Evolutionary conservation across 2,329 filamentous ascomycete genomes (phyloP), one percentile per base, ranked within the genome.

Genomic region (Aspergillus tamarii): DNA sequence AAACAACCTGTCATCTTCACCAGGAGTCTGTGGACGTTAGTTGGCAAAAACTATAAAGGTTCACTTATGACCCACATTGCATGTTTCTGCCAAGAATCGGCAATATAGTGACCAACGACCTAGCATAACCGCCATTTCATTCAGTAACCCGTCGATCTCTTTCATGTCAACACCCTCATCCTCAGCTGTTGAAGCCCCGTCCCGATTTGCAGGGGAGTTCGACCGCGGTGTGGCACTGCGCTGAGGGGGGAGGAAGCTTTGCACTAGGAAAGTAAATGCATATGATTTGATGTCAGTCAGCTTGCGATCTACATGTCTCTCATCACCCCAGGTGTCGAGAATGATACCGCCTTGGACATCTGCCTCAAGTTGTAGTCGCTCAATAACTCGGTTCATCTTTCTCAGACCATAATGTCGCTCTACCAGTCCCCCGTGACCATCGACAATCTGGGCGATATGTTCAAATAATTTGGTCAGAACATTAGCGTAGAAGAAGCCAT

Each of bases 101-200:
- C 91, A 90, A 77, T 97, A 99, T 14, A 98, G 81, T 3, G 94
- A 93, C 94, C 95, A 99, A 34, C 93, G 88, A 16, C 92, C 90
- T 43, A 99, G 86, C 93, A 99, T 99, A 45, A 96, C 83, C 1
- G 92, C 91, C 70, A 93, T 93, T 78, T 99, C 95, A 66, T 88
- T 93, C 5, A 99, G 83, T 11, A 98, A 80, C 0, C 88, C 90
- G 73, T 99, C 95, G 3, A 99, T 87, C 75, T 97, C 94, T 77
- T 94, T 97, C 92, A 98, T 97, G 73, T 97, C 93, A 26, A 98
- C 92, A 0, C 92, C 85, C 72, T 98, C 95, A 69, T 99, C 95
- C 75, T 97, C 94, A 73, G 90, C 93, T 11, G 91, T 32, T 26
- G 46, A 39, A 23, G 78, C 73, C 32, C 75, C 80, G 21, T 83